Percentiles rank a stretch among this genome's conserved stretches.
Evolutionary conservation across 169 alveolate species (phyloP).

Genomic region (Plasmodium fragile): DNA sequence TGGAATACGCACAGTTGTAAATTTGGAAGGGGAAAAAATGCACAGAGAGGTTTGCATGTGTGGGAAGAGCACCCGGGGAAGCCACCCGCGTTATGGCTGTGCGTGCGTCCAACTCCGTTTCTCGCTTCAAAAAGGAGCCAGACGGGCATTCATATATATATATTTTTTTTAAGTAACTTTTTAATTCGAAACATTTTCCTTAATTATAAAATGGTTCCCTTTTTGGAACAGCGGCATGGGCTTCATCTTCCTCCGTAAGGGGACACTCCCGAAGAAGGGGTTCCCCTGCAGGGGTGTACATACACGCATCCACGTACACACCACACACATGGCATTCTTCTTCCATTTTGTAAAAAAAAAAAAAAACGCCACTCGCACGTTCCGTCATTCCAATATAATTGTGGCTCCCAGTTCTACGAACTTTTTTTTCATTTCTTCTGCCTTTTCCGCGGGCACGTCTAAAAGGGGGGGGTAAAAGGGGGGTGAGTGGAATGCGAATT

Average conservation of each 20-base stretch:
- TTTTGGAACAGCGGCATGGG: neutral
- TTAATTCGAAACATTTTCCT: neutral
- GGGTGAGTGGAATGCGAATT: neutral
- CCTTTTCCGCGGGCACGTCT: conserved; percentile 86
- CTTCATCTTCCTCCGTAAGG: neutral
- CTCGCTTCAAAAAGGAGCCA: neutral
- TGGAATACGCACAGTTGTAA: neutral
- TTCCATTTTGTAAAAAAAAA: neutral
- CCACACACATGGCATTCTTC: neutral
- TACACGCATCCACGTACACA: neutral
- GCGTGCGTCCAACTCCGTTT: neutral
- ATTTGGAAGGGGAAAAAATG: neutral
- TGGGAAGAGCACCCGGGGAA: neutral
- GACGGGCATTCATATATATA: neutral
- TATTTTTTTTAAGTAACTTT: neutral
- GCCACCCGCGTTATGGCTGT: neutral
- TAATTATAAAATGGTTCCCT: neutral
- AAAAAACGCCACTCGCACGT: neutral
- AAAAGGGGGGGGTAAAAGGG: neutral
- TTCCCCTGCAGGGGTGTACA: neutral
- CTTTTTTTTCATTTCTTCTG: conserved; percentile 84
- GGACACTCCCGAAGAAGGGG: neutral
- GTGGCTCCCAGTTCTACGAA: conserved; percentile 89
- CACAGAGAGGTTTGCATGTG: neutral
- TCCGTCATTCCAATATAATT: conserved; percentile 74